Evolutionary conservation across 2,329 filamentous ascomycete species (phyloP).

Genomic region (Colletotrichum musicola): DNA sequence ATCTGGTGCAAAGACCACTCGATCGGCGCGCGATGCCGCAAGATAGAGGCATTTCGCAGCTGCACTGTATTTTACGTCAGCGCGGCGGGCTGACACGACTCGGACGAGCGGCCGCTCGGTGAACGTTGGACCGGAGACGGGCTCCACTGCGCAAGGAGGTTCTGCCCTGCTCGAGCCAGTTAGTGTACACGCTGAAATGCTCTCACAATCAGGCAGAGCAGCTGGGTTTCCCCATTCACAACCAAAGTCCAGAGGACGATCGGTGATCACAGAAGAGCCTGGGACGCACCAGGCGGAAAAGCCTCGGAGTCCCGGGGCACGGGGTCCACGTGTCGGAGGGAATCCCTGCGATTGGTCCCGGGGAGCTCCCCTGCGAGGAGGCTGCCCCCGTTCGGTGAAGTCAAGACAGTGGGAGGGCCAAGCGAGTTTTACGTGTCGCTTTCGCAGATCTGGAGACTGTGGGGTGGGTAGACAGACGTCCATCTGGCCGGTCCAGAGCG

Average conservation of each 20-base stretch:
- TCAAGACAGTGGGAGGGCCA: not conserved
- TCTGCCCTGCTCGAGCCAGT: too few relatives aligned
- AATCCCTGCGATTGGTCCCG: slow-evolving; percentile 26
- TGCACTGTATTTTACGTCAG: slow-evolving; percentile 2
- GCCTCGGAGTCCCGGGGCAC: slow-evolving; percentile 16
- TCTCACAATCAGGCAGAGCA: too few relatives aligned
- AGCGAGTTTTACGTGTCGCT: slow-evolving; percentile 4
- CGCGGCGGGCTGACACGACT: not conserved
- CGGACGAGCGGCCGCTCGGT: too few relatives aligned
- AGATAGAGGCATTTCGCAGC: not conserved
- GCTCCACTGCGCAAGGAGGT: too few relatives aligned
- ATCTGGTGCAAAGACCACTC: slow-evolving; percentile 8
- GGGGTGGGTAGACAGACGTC: not conserved
- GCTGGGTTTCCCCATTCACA: too few relatives aligned
- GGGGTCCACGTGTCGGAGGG: slow-evolving; percentile 20
- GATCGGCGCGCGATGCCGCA: not conserved
- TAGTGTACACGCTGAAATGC: too few relatives aligned
- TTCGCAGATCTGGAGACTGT: slow-evolving; percentile 25
- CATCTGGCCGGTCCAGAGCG: not conserved
- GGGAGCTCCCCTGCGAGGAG: slow-evolving; percentile 3
- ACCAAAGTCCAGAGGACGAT: not conserved
- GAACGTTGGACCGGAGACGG: too few relatives aligned
- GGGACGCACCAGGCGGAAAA: too few relatives aligned
- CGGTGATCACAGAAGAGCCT: not conserved
- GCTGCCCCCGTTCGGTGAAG: slow-evolving; percentile 7